A percentile compares a stretch with the other conserved stretches of the same genome.
Evolutionary conservation across 1,284 basidiomycete species (phyloP).

Genomic region (Cutaneotrichosporon arboriforme): DNA sequence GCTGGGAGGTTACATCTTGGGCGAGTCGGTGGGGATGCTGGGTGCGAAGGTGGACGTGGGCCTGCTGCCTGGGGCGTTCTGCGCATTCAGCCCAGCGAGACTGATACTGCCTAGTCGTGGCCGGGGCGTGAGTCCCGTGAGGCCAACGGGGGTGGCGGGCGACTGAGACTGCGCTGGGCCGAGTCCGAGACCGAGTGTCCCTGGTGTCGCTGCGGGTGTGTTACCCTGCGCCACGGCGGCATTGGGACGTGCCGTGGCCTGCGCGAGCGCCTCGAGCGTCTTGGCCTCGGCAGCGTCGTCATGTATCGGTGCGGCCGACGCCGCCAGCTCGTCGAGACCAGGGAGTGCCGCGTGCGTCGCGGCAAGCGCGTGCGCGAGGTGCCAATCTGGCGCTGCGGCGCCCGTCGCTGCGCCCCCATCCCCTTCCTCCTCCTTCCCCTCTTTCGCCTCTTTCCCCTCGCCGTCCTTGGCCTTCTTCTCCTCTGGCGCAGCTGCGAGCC

Average conservation of each 20-base stretch:
- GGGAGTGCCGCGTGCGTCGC: conserved; percentile 26
- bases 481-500: conserved; percentile 22
- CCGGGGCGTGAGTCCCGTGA: neutral
- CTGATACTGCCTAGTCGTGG: neutral
- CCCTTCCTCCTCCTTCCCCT: neutral
- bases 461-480: neutral
- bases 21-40: neutral
- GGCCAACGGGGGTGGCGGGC: too few species aligned
- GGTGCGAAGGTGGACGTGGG: neutral
- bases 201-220: too few species aligned
- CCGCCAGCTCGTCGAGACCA: conserved; percentile 22
- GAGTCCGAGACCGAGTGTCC: too few species aligned
- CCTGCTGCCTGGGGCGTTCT: neutral
- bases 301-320: conserved; percentile 3
- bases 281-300: conserved; percentile 17
- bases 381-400: conserved; percentile 26
- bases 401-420: neutral
- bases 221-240: neutral
- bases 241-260: conserved; percentile 2
- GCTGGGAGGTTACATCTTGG: neutral
- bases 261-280: conserved; percentile 11
- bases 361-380: conserved; percentile 35
- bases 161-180: too few species aligned
- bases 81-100: neutral
- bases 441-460: conserved; percentile 1